phyloP scores from a whole-genome alignment of 2,329 filamentous ascomycete genomes.

The Hymenoscyphus salicellus region DNA sequence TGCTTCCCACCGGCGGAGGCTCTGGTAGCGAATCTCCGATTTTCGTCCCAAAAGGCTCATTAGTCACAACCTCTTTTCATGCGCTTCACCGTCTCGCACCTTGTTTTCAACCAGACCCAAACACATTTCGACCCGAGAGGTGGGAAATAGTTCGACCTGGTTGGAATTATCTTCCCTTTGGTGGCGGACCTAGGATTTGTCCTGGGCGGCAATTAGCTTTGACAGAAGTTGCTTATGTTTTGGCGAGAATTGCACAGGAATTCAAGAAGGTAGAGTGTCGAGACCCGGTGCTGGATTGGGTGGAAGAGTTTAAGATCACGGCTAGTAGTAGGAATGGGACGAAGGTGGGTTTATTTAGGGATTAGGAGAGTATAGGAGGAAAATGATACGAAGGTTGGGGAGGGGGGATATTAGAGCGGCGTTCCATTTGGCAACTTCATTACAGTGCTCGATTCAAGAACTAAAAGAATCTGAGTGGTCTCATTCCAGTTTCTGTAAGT shows the following conservation, averaged over 20 bases:
- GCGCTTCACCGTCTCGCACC: background rate
- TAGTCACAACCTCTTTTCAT: background rate
- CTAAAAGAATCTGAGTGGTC: no score
- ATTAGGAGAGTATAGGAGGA: no score
- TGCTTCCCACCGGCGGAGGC: background rate
- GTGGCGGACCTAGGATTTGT: background rate
- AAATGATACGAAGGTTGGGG: no score
- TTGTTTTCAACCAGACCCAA: background rate
- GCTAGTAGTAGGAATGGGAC: background rate
- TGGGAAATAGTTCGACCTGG: background rate
- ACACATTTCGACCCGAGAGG: background rate
- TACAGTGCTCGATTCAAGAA: no score
- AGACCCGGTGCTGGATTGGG: conserved; percentile 44
- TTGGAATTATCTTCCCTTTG: background rate
- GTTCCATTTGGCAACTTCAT: no score
- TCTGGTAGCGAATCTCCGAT: background rate
- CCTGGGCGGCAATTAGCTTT: background rate
- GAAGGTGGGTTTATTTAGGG: background rate
- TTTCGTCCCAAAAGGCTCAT: background rate
- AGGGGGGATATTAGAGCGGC: no score
- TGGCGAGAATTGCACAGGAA: background rate
- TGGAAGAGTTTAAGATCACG: conserved; percentile 37
- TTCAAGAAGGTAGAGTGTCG: conserved; percentile 41
- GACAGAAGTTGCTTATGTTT: background rate
- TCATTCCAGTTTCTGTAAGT: no score